A percentile compares a stretch with the other conserved stretches of the same genome.
These are phyloP conservation scores for Pichia ethanolica DNA, from an alignment of 805 yeast genomes.

Conservation along the genomic window DNA sequence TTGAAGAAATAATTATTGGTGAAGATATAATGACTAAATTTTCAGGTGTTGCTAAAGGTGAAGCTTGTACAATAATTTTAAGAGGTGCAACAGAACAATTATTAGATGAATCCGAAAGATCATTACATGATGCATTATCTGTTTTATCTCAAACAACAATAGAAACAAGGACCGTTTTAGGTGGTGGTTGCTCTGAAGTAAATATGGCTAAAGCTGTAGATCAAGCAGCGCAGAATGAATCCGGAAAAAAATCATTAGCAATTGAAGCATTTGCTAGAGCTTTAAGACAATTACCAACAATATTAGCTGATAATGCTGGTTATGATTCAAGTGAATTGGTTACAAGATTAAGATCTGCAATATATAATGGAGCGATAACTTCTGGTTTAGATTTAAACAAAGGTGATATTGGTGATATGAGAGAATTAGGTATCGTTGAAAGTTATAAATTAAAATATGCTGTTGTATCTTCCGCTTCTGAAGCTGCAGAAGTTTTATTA, in stretches of 20 bases:
- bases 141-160: constrained; percentile 91
- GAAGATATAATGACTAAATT: constrained; percentile 87
- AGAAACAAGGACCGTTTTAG: constrained; percentile 85
- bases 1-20: constrained; percentile 90
- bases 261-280: constrained; percentile 93
- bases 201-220: constrained; percentile 97
- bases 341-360: constrained; percentile 80
- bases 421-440: constrained; percentile 88
- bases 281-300: constrained; percentile 88
- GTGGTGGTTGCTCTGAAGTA: constrained; percentile 90
- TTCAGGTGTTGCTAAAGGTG: constrained; percentile 92
- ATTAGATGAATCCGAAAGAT: constrained; percentile 95
- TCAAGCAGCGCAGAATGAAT: constrained; percentile 81
- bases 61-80: constrained; percentile 91
- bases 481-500: constrained; percentile 92
- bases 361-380: constrained; percentile 86
- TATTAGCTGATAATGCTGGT: constrained; percentile 96
- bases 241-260: constrained; percentile 90
- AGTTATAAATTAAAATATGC: constrained; percentile 87
- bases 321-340: constrained; percentile 89
- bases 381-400: constrained; percentile 83
- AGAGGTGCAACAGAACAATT: constrained; percentile 99
- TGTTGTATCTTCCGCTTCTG: constrained; percentile 93
- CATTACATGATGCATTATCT: constrained; percentile 92
- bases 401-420: constrained; percentile 88